Percentiles rank a stretch among this genome's conserved stretches.
Conservation (phyloP, 2,329 filamentous ascomycete species). For the Neoascochyta sp. region DNA sequence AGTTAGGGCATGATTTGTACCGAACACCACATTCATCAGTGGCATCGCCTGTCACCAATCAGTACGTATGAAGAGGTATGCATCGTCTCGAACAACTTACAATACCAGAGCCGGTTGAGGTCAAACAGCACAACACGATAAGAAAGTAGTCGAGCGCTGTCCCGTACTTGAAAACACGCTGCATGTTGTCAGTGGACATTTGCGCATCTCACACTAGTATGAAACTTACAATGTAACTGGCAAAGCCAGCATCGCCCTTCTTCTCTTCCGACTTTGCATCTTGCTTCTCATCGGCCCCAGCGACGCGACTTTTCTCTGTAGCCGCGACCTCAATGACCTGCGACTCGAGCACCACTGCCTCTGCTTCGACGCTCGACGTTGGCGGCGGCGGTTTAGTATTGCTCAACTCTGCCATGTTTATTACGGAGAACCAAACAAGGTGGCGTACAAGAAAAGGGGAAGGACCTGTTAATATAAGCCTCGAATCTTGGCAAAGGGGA, state of each 20-base stretch:
- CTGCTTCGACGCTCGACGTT: not conserved
- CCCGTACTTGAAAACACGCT: conserved; percentile 37
- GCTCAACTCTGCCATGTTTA: conserved; percentile 2
- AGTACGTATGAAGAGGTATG: not conserved
- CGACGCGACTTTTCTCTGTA: conserved; percentile 4
- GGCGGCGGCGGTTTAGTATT: conserved; percentile 1
- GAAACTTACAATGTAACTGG: conserved; percentile 34
- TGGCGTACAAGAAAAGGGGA: not conserved
- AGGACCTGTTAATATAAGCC: not conserved
- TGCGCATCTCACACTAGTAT: not conserved
- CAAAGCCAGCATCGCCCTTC: conserved; percentile 21
- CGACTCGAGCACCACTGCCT: conserved; percentile 6
- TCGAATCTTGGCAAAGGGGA: no score
- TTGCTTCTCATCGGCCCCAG: conserved; percentile 3
- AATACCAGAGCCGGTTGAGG: conserved; percentile 35
- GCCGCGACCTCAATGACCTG: conserved; percentile 9
- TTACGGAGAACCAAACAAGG: not conserved
- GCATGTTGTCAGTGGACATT: conserved; percentile 2
- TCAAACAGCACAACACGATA: conserved; percentile 22
- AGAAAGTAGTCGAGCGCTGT: conserved; percentile 31
- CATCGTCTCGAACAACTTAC: conserved; percentile 1
- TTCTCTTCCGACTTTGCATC: conserved; percentile 6
- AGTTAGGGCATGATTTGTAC: no score
- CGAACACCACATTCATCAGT: conserved; percentile 59
- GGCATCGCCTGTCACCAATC: conserved; percentile 37